A percentile compares a stretch with the other conserved stretches of the same genome.
Conservation (phyloP, 2,329 filamentous ascomycete genomes). For the Pseudogymnoascus sp. region DNA sequence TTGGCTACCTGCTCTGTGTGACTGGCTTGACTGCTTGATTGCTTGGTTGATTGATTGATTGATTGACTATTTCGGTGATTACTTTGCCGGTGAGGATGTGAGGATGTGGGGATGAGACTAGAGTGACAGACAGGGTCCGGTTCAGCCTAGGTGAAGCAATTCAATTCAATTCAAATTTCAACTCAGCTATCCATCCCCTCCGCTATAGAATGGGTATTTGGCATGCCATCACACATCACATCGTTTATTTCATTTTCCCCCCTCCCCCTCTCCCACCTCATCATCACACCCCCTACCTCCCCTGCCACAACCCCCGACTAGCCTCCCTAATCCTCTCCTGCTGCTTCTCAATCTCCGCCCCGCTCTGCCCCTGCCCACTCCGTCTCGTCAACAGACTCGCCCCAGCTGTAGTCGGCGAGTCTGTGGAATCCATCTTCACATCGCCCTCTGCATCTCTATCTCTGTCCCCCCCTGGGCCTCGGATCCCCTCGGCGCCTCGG, state of each 20-base stretch:
- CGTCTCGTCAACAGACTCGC: conserved; percentile 19
- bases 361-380: conserved; percentile 27
- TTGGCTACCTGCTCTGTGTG: neutral
- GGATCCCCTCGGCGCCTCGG: no score
- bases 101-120: neutral
- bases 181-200: neutral
- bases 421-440: conserved; percentile 16
- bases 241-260: neutral
- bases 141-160: neutral
- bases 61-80: no score
- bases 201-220: neutral
- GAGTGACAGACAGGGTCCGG: no score
- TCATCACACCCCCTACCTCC: neutral
- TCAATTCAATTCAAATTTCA: neutral
- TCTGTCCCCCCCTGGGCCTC: no score
- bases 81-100: neutral
- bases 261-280: neutral
- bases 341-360: conserved; percentile 28
- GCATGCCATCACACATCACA: neutral
- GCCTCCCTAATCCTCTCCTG: conserved; percentile 53
- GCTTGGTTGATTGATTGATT: neutral
- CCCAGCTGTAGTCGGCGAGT: neutral
- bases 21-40: no score
- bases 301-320: conserved; percentile 51
- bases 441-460: conserved; percentile 12